Evolutionary conservation across 169 alveolate species (phyloP).

Genomic region (Plasmodium berghei): DNA sequence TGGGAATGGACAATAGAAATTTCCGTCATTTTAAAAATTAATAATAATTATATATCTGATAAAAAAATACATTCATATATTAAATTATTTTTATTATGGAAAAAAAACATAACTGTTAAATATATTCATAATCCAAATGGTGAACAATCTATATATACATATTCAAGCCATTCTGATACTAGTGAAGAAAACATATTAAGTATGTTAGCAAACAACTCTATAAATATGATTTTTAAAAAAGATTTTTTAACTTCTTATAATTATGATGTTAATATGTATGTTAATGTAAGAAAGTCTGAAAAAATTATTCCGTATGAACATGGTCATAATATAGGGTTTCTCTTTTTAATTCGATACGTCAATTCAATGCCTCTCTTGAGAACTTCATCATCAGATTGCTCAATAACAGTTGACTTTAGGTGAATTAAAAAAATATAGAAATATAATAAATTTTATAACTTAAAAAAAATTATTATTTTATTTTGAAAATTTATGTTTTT

Average conservation of each 20-base stretch:
- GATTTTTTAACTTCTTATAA: conserved; percentile 29
- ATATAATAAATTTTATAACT: neutral
- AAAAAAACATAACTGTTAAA: conserved; percentile 50
- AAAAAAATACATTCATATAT: conserved; percentile 60
- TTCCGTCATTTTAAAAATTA: conserved; percentile 67
- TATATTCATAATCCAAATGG: conserved; percentile 6
- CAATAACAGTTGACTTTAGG: conserved; percentile 45
- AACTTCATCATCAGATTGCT: conserved; percentile 36
- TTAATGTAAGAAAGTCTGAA: conserved; percentile 55
- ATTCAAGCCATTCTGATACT: conserved; percentile 1
- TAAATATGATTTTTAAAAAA: conserved; percentile 29
- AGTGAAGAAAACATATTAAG: conserved; percentile 15
- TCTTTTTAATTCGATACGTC: conserved; percentile 72
- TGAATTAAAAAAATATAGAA: neutral
- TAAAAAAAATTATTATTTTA: neutral
- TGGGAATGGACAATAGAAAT: conserved; percentile 77
- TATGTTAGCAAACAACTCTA: conserved; percentile 9
- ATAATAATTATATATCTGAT: conserved; percentile 34
- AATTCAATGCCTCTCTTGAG: conserved; percentile 77
- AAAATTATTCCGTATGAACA: conserved; percentile 2
- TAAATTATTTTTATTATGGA: conserved; percentile 65
- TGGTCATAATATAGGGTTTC: conserved; percentile 14
- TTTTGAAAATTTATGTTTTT: neutral
- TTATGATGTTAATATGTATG: conserved; percentile 26
- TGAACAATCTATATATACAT: conserved; percentile 33